These are phyloP conservation scores for Aspergillus nidulans DNA, from an alignment of 495 filamentous ascomycete species.

Conservation along the genomic window DNA sequence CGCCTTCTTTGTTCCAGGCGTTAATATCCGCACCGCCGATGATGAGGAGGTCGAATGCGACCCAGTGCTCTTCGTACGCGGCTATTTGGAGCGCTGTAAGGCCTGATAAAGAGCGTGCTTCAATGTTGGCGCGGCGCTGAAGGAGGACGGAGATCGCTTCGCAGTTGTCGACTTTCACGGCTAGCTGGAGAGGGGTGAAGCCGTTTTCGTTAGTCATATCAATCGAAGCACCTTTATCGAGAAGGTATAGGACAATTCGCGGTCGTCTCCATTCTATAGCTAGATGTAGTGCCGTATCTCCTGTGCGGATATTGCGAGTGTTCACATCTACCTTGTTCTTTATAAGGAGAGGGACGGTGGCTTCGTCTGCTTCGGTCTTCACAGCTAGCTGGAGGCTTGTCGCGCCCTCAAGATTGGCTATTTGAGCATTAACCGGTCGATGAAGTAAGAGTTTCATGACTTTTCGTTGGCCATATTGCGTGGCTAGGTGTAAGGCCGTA, in stretches of 20 bases:
- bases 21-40: slow-evolving; percentile 34
- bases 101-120: slow-evolving; percentile 20
- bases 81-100: slow-evolving; percentile 28
- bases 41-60: slow-evolving; percentile 29
- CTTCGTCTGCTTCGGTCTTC: slow-evolving; percentile 26
- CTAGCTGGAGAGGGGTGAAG: slow-evolving; percentile 29
- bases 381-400: slow-evolving; percentile 27
- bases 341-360: slow-evolving; percentile 26
- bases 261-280: slow-evolving; percentile 24
- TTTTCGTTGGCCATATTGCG: slow-evolving; percentile 25
- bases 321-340: slow-evolving; percentile 24
- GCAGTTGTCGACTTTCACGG: slow-evolving; percentile 27
- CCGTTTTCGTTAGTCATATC: slow-evolving; percentile 24
- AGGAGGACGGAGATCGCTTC: slow-evolving; percentile 29
- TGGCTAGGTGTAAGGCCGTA: slow-evolving; percentile 29
- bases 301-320: slow-evolving; percentile 22
- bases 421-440: slow-evolving; percentile 17
- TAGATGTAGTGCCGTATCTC: slow-evolving; percentile 32
- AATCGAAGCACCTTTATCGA: slow-evolving; percentile 26
- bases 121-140: slow-evolving; percentile 20
- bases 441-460: slow-evolving; percentile 24
- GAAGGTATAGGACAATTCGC: slow-evolving; percentile 27
- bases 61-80: slow-evolving; percentile 23
- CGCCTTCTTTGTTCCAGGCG: slow-evolving; percentile 23
- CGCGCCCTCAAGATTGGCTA: slow-evolving; percentile 15